Percentiles rank a stretch among this genome's conserved stretches.
These are phyloP conservation scores for Fusarium tuaranense DNA, from an alignment of 2,329 filamentous ascomycete genomes.

Conservation along the genomic window DNA sequence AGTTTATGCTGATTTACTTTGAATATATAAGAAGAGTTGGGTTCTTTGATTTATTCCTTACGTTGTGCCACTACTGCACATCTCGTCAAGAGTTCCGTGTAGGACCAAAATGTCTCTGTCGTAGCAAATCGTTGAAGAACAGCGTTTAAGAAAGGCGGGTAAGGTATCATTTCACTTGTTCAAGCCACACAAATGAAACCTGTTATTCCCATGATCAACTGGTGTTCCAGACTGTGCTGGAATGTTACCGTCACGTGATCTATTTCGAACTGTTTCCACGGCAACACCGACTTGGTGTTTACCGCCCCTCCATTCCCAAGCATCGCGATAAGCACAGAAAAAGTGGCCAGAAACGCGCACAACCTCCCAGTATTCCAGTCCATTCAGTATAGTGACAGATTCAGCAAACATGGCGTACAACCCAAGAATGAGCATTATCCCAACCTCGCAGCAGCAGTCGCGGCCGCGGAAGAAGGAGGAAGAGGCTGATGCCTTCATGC, in stretches of 20 bases:
- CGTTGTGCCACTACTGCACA: background rate
- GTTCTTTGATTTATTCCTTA: background rate
- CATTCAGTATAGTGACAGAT: background rate
- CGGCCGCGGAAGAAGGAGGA: conserved; percentile 70
- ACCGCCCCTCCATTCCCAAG: conserved; percentile 25
- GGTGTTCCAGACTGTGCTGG: background rate
- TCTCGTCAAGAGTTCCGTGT: background rate
- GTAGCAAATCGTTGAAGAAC: background rate
- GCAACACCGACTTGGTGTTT: conserved; percentile 41
- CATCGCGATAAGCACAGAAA: conserved; percentile 19
- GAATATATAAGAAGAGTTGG: background rate
- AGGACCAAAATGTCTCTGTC: background rate
- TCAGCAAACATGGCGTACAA: conserved; percentile 66
- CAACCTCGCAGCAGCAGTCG: conserved; percentile 61
- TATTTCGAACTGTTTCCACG: conserved; percentile 36
- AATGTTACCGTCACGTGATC: conserved; percentile 27
- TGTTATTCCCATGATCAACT: background rate
- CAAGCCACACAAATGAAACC: background rate
- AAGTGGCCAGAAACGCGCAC: conserved; percentile 9
- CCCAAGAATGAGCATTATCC: conserved; percentile 70
- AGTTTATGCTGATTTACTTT: background rate
- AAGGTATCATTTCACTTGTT: background rate
- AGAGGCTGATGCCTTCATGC: conserved; percentile 70
- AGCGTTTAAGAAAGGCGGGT: background rate
- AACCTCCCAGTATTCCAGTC: conserved; percentile 3